Percentiles rank a stretch among this genome's conserved stretches.
phyloP scores from a whole-genome alignment of 2,329 filamentous ascomycete genomes.

The Xylaria sp. region DNA sequence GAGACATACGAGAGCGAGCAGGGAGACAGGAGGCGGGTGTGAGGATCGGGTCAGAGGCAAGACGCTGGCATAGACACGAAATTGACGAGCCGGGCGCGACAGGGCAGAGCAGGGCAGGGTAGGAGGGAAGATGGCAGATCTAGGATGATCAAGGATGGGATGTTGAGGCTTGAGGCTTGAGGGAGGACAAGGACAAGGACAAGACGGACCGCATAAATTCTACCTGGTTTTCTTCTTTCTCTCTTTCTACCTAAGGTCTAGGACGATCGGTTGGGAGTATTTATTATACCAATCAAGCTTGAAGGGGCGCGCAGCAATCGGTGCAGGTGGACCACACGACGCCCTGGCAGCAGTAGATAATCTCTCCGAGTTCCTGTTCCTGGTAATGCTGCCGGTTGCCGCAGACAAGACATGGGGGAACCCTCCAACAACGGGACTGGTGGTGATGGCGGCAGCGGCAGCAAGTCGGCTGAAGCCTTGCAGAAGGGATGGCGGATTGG shows the following conservation, averaged over 20 bases:
- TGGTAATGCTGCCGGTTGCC: conserved; percentile 22
- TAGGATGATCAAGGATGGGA: not conserved
- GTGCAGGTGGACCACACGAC: conserved; percentile 13
- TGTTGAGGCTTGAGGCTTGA: not conserved
- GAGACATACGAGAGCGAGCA: conserved; percentile 18
- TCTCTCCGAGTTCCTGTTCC: conserved; percentile 14
- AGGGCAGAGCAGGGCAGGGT: not conserved
- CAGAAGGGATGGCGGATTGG: conserved; percentile 17
- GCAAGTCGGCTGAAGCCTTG: conserved; percentile 15
- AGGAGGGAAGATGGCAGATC: conserved; percentile 1
- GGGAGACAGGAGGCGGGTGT: conserved; percentile 16
- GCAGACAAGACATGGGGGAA: conserved; percentile 23
- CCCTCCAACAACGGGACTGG: conserved; percentile 28
- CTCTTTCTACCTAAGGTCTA: conserved; percentile 4
- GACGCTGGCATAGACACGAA: conserved; percentile 1
- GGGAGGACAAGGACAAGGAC: not conserved
- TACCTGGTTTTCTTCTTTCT: conserved; percentile 1
- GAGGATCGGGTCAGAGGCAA: not conserved
- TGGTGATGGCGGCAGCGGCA: conserved; percentile 14
- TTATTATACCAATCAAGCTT: conserved; percentile 16
- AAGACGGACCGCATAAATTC: conserved; percentile 21
- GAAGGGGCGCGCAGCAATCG: conserved; percentile 15
- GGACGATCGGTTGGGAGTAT: conserved; percentile 11
- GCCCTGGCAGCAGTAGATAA: conserved; percentile 9
- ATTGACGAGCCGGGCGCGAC: not conserved